Evolutionary conservation across 202 grass and related monocot species (phyloP).

Genomic region (Setaria italica): DNA sequence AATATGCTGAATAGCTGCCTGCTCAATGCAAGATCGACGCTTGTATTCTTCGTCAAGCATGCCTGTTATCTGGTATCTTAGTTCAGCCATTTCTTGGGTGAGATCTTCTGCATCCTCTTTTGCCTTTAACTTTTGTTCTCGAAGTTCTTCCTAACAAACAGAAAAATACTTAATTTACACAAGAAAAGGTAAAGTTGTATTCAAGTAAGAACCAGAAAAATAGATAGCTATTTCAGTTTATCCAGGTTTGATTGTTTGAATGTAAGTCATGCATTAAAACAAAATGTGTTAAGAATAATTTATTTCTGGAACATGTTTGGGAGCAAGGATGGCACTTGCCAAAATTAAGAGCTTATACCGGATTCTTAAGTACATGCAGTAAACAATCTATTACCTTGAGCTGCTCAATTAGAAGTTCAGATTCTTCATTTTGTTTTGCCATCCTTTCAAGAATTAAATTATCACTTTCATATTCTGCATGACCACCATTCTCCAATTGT

Average conservation of each 20-base stretch:
- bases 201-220: conserved; percentile 27
- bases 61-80: conserved; percentile 91
- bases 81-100: conserved; percentile 99
- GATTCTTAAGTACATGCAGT: conserved; percentile 20
- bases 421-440: conserved; percentile 65
- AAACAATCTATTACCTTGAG: conserved; percentile 71
- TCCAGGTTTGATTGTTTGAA: background rate
- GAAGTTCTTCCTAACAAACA: conserved; percentile 86
- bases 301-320: conserved; percentile 9
- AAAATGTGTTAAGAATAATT: conserved; percentile 1
- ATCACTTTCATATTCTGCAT: conserved; percentile 45
- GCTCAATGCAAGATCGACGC: conserved; percentile 89
- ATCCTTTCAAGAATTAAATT: conserved; percentile 61
- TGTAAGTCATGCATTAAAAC: background rate
- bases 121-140: conserved; percentile 85
- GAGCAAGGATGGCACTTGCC: background rate
- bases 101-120: conserved; percentile 98
- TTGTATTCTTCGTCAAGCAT: conserved; percentile 99
- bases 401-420: conserved; percentile 79
- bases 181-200: background rate
- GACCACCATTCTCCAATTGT: conserved; percentile 41
- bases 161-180: conserved; percentile 25
- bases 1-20: conserved; percentile 93
- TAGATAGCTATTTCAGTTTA: conserved; percentile 1
- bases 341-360: conserved; percentile 11